Percentiles rank a stretch among this genome's conserved stretches.
Conservation (phyloP, 192 early-diverging fungal genomes). For the Podila clonocystis region DNA sequence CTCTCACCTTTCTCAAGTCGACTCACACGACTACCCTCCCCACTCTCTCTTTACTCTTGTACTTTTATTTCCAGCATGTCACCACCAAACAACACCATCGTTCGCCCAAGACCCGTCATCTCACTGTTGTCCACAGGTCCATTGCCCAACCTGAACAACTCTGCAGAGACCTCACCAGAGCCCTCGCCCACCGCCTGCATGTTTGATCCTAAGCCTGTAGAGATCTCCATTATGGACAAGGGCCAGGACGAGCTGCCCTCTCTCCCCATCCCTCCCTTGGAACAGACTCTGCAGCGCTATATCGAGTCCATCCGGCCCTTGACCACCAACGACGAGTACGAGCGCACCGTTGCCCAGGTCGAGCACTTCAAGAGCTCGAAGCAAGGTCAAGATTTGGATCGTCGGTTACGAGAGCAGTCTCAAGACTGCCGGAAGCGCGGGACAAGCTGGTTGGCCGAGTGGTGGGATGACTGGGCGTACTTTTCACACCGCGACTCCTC, state of each 20-base stretch:
- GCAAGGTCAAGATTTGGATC: slow-evolving; percentile 9
- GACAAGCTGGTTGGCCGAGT: slow-evolving; percentile 51
- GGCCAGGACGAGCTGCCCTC: slow-evolving; percentile 36
- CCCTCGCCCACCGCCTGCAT: slow-evolving; percentile 9
- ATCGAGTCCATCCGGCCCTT: slow-evolving; percentile 55
- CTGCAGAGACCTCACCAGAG: slow-evolving; percentile 38
- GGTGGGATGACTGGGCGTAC: slow-evolving; percentile 53
- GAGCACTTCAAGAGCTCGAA: slow-evolving; percentile 52
- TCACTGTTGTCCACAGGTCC: slow-evolving; percentile 33
- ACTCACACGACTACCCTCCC: background rate
- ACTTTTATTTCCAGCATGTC: slow-evolving; percentile 19
- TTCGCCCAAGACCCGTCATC: slow-evolving; percentile 16
- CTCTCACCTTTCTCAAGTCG: background rate
- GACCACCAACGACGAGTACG: slow-evolving; percentile 50
- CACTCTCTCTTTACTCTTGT: background rate
- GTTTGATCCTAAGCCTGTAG: slow-evolving; percentile 5
- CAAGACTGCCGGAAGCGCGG: slow-evolving; percentile 56
- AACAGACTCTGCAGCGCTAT: slow-evolving; percentile 59
- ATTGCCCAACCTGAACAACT: slow-evolving; percentile 42
- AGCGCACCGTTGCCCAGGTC: slow-evolving; percentile 52
- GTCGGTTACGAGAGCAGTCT: slow-evolving; percentile 50
- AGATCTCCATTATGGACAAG: slow-evolving; percentile 27
- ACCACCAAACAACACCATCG: slow-evolving; percentile 6
- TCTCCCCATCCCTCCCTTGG: slow-evolving; percentile 62
- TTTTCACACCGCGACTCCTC: slow-evolving; percentile 46